Base-by-base conservation (phyloP, 2,329 filamentous ascomycete genomes). In the Periconia digitata region DNA sequence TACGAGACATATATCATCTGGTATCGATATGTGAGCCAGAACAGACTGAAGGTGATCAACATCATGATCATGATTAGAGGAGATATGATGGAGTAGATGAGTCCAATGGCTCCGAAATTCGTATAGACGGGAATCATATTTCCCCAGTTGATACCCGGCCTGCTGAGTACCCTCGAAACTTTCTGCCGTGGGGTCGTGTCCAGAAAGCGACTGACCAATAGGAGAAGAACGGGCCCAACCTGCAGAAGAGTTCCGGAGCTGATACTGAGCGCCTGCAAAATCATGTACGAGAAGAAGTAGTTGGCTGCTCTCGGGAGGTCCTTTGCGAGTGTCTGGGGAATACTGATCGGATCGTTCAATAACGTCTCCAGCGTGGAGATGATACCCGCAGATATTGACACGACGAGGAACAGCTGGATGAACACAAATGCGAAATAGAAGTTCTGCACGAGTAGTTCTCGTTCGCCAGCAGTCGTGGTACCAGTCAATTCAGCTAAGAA, bases 251-350 rank as follows among this genome's bases (percentile, higher is more conserved):
- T 92, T 69, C 89, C 91, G 1, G 92, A 92, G 69, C 91, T 96
- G 54, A 90, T 91, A 54, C 90, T 91, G 60, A 97, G 79, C 0
- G 92, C 90, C 64, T 97, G 94, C 8, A 99, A 85, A 66, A 96
- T 87, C 85, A 99, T 92, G 80, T 99, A 99, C 1, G 90, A 92
- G 78, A 96, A 97, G 77, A 97, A 99, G 72, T 97, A 99, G 67
- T 96, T 96, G 59, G 90, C 88, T 0, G 92, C 87, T 58, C 84
- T 88, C 2, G 94, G 94, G 5, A 99, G 76, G 51, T 92, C 94
- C 10, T 77, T 70, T 0, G 92, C 92, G 22, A 99, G 75, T 0
- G 88, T 78, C 16, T 83, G 71, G 0, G 94, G 83, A 48, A 95
- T 82, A 32, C 79, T 79, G n/a, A 76, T 73, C 7, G 90, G 85